Evolutionary conservation across 2,329 filamentous ascomycete species (phyloP), one percentile per base, ranked within the genome.

Genomic region (Arthrobotrys conoides): DNA sequence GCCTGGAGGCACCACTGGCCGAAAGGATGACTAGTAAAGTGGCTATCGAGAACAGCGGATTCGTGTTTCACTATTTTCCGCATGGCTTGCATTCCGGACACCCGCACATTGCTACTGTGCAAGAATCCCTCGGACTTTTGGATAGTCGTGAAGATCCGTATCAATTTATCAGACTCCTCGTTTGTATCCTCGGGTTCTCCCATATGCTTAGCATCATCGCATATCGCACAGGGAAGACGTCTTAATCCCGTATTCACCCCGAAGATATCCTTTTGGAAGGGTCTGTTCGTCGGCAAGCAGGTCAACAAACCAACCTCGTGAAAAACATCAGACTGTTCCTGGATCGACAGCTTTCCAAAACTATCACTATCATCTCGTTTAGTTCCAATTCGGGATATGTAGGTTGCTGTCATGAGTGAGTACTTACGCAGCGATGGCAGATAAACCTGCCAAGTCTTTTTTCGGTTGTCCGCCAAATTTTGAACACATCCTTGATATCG

Each of bases 1-100:
- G 92, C 93, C 81, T 91, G 89, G 3, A 97, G 85, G 82, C 93
- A 94, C 89, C 93, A 95, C 82, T 94, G 91, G 0, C 93, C 94
- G 48, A 93, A 85, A 0, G 85, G 83, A 8, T 93, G 94, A 0
- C 85, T 86, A 75, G 91, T 89, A 1, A 97, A 85, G 80, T 92
- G 89, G 33, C 95, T 85, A 67, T 92, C 86, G 2, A 87, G 86
- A 0, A 86, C 80, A 66, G 89, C 87, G 16, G 86, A 85, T 3
- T 90, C 90, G 83, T 97, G 93, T 59, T 88, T 87, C 27, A 92
- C 87, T 48, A 96, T 85, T 55, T 90, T 89, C 81, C 90, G 89
- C 61, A 97, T 86, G 2, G 90, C 88, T 75, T 91, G 84, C 89
- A 96, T 93, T 9, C 91, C 90, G 76, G 90, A 87, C 46, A 96